These are phyloP conservation scores for Sporothrix euskadiensis DNA, from an alignment of 2,329 filamentous ascomycete genomes.

Conservation along the genomic window DNA sequence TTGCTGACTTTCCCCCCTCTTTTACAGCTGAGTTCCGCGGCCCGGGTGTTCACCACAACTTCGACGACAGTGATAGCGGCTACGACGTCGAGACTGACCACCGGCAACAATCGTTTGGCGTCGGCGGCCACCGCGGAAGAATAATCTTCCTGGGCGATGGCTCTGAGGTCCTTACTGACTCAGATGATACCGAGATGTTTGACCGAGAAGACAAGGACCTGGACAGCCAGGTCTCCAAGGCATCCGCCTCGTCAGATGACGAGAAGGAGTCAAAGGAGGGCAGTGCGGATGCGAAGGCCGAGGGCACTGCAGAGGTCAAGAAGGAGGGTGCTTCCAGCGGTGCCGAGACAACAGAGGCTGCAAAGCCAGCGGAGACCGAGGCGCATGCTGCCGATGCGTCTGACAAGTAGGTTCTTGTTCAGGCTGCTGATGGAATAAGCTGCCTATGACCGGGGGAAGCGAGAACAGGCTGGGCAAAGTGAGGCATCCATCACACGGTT, in stretches of 20 bases:
- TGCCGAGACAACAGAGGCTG: constrained; percentile 23
- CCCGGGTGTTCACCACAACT: constrained; percentile 78
- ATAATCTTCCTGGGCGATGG: constrained; percentile 96
- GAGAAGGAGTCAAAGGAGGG: constrained; percentile 22
- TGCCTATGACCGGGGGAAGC: background rate
- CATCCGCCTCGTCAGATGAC: constrained; percentile 39
- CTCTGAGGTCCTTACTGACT: constrained; percentile 86
- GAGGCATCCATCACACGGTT: background rate
- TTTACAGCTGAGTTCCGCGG: constrained; percentile 77
- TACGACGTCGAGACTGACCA: constrained; percentile 74
- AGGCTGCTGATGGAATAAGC: background rate
- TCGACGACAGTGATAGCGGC: constrained; percentile 75
- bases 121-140: constrained; percentile 73
- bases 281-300: background rate
- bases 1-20: background rate
- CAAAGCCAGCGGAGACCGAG: constrained; percentile 19
- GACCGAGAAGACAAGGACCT: constrained; percentile 89
- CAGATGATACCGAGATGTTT: constrained; percentile 90
- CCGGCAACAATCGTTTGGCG: constrained; percentile 62
- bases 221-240: constrained; percentile 77
- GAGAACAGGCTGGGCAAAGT: background rate
- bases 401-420: constrained; percentile 1
- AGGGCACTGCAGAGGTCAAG: constrained; percentile 3
- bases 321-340: constrained; percentile 4
- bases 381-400: constrained; percentile 8